Base-by-base conservation (phyloP, 1,284 basidiomycete genomes). In the Jaminaea rosea region DNA sequence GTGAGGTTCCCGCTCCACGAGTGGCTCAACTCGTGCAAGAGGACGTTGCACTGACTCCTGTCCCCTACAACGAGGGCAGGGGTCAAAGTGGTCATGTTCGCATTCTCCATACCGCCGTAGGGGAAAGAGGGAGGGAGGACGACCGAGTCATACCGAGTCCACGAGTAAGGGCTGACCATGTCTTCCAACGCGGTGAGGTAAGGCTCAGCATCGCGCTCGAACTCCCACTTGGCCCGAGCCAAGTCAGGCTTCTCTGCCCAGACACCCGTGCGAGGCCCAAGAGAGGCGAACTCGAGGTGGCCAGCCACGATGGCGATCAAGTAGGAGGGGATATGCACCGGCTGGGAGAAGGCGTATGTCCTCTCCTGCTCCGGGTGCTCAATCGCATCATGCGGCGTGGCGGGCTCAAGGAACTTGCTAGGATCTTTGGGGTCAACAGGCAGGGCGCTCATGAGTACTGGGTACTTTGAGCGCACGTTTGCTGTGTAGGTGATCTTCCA, bases 81-180 rank as follows among this genome's bases (percentile, higher is more conserved):
- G 1, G 71, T 73, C 26, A 73, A 55, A 4, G 69, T 69, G 36
- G 68, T 71, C 10, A 72, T 47, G 53, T 73, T 73, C 32, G 71
- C 66, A 36, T 74, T 70, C 52, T 75, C 69, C 69, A 73, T 72
- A 26, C 72, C 74, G 21, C 75, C 75, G 56, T 74, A 96, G 0
- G 92, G 92, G 80, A 96, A 97, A 0, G 87, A 87, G 13, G 89
- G 86, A 0, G 93, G 93, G 7, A 96, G 79, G n/a, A 97, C 86
- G 26, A 97, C 79, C 6, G 92, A 76, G 73, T 96, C 91, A 69
- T 91, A 96, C 2, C 91, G 84, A 1, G 87, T 86, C 77, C 93
- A 97, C 45, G 80, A 79, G 75, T 97, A 98, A 0, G 69, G 69
- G 37, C 64, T 67, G 44, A 73, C 60, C 34, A 65, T 60, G 49